Percentiles rank a stretch among this genome's conserved stretches.
phyloP scores from a whole-genome alignment of 2,329 filamentous ascomycete genomes.

The Scytalidium sp. region DNA sequence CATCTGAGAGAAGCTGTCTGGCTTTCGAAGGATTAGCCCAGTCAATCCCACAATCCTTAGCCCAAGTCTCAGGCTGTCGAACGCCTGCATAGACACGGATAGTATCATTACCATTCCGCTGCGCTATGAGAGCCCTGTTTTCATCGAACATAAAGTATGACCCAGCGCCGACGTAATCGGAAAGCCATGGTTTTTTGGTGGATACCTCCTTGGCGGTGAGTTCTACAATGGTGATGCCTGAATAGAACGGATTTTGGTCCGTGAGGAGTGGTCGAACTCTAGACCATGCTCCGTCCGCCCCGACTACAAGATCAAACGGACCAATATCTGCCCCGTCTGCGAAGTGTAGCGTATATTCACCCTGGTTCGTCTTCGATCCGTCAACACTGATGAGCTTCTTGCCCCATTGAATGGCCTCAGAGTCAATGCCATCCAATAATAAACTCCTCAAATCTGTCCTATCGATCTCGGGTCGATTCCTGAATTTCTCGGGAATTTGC shows the following conservation, averaged over 20 bases:
- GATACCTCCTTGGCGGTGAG: constrained; percentile 27
- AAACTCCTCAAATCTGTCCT: constrained; percentile 30
- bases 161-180: constrained; percentile 33
- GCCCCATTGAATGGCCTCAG: constrained; percentile 33
- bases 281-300: constrained; percentile 35
- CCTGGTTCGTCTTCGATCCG: neutral
- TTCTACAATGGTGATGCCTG: constrained; percentile 32
- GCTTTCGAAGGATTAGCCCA: constrained; percentile 11
- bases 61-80: constrained; percentile 18
- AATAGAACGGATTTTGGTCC: constrained; percentile 33
- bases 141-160: constrained; percentile 30
- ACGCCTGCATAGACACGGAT: constrained; percentile 27
- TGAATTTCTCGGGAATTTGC: neutral
- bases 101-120: constrained; percentile 38
- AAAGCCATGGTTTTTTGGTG: constrained; percentile 31
- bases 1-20: constrained; percentile 8
- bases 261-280: constrained; percentile 34
- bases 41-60: constrained; percentile 20
- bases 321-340: constrained; percentile 12
- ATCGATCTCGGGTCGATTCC: constrained; percentile 34
- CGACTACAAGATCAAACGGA: constrained; percentile 31
- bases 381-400: constrained; percentile 25
- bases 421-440: constrained; percentile 25
- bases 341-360: constrained; percentile 18
- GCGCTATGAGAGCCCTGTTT: constrained; percentile 29